Conservation (phyloP, 2,329 filamentous ascomycete genomes). For the Cercospora sojina region DNA sequence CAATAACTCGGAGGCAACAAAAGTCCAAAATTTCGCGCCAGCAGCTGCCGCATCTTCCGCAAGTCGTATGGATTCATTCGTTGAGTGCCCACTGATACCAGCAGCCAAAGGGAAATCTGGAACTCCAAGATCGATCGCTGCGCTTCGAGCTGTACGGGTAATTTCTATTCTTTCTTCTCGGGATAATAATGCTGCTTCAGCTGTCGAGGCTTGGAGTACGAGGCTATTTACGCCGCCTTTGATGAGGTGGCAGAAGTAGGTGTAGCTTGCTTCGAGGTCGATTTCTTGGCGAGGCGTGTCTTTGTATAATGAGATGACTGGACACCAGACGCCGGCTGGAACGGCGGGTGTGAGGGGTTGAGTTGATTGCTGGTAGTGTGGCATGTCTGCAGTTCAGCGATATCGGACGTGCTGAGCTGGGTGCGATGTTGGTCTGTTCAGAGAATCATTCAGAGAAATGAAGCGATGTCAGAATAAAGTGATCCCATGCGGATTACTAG, state of each 20-base stretch:
- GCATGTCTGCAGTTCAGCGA: background rate
- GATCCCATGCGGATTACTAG: background rate
- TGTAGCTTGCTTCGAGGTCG: slow-evolving; percentile 49
- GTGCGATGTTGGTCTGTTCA: background rate
- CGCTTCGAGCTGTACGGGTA: slow-evolving; percentile 42
- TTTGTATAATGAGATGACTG: slow-evolving; percentile 51
- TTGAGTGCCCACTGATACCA: slow-evolving; percentile 45
- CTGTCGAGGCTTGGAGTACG: slow-evolving; percentile 51
- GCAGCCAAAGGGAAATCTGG: slow-evolving; percentile 47
- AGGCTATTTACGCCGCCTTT: slow-evolving; percentile 49
- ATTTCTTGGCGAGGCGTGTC: slow-evolving; percentile 44
- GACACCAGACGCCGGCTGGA: slow-evolving; percentile 49
- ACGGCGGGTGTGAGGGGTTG: slow-evolving; percentile 26
- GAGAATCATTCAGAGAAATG: background rate
- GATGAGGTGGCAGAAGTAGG: slow-evolving; percentile 45
- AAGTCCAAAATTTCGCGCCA: slow-evolving; percentile 43
- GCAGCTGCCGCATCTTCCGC: slow-evolving; percentile 42
- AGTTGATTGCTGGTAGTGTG: background rate
- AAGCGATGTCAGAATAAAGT: background rate
- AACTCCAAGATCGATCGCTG: slow-evolving; percentile 40
- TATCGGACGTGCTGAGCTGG: background rate
- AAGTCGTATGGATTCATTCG: slow-evolving; percentile 40
- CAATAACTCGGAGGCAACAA: slow-evolving; percentile 46
- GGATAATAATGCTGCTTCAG: slow-evolving; percentile 47
- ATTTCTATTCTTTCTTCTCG: slow-evolving; percentile 45